Base-by-base conservation (phyloP, 78 protist species). In the Polysphondylium violaceum region DNA sequence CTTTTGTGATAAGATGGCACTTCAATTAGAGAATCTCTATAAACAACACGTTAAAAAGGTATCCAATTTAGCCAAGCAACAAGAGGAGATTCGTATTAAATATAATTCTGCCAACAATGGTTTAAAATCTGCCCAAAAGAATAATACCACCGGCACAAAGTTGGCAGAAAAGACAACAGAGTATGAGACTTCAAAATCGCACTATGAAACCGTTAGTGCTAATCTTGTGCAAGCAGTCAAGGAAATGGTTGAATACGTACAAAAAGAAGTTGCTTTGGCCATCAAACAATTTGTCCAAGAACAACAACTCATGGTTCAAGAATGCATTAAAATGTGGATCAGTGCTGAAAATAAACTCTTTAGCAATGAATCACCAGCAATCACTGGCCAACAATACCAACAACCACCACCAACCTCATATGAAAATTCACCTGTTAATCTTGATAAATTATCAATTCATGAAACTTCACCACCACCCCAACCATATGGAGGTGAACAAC, bases 291-390 rank as follows among this genome's bases (percentile, higher is more conserved):
- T 83, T 56, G 79, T 83, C 9, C 61, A 41, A 9, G 91, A 83
- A 31, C 91, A 83, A 58, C 65, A 67, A 43, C 50, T 74, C 11
- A 43, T 83, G 41, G 65, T 83, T 56, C 53, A 68, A 43, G 91
- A 83, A 50, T 63, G 91, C n/a, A 69, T 71, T 43, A 51, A 74
- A 41, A 69, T 83, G 41, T 83, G 91, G 91, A 72, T 53, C 5
- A 59, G 41, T 4, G 63, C 91, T 21, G 91, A 83, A 31, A 38
- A 31, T 16, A 67, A 69, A 50, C 40, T 83, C 23, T 83, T 83
- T 44, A 67, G 38, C 27, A 65, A 63, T 56, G 78, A 83, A 58
- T 83, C 91, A 25, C 91, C 91, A 41, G 53, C 29, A 21, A 1
- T 43, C 2, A 21, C 44, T 4, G 14, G 36, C 12, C 16, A 43